Conservation (phyloP, 176 grass and related monocot genomes). For the Rhipidocladum racemiflorum region DNA sequence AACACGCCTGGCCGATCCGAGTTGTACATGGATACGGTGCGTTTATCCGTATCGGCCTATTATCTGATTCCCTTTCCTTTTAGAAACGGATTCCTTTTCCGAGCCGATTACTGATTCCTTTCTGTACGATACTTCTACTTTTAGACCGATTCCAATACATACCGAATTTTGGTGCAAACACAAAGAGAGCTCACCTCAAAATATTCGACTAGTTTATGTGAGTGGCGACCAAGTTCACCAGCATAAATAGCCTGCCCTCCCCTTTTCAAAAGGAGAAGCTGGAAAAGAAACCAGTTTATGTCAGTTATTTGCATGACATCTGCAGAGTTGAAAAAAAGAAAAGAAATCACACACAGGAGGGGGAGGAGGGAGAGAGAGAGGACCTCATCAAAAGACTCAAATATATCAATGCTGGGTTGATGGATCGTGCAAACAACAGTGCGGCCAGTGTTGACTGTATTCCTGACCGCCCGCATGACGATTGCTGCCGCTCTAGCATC, state of each 20-base stretch:
- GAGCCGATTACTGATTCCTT: too few relatives aligned
- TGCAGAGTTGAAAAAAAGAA: too few relatives aligned
- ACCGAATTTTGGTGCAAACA: too few relatives aligned
- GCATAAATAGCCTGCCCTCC: conserved; percentile 87
- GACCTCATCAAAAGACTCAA: conserved; percentile 96
- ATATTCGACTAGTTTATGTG: conserved; percentile 80
- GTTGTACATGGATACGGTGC: too few relatives aligned
- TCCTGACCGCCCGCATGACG: conserved; percentile 87
- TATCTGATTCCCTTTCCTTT: too few relatives aligned
- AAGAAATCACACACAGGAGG: too few relatives aligned
- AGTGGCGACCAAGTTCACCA: conserved; percentile 72
- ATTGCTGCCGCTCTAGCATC: conserved; percentile 95
- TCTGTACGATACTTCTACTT: too few relatives aligned
- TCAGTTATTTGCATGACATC: background rate
- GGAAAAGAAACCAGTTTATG: conserved; percentile 21
- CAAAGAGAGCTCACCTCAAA: conserved; percentile 55
- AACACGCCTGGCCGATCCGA: too few relatives aligned
- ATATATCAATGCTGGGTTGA: conserved; percentile 96
- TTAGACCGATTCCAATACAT: too few relatives aligned
- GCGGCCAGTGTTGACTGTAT: conserved; percentile 91
- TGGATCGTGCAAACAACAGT: conserved; percentile 98
- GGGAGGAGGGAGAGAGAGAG: conserved; percentile 5
- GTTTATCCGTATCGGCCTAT: too few relatives aligned
- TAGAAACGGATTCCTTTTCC: too few relatives aligned
- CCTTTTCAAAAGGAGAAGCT: conserved; percentile 87